Evolutionary conservation across 2,329 filamentous ascomycete genomes (phyloP).

Genomic region (Colletotrichum chlorophyti): DNA sequence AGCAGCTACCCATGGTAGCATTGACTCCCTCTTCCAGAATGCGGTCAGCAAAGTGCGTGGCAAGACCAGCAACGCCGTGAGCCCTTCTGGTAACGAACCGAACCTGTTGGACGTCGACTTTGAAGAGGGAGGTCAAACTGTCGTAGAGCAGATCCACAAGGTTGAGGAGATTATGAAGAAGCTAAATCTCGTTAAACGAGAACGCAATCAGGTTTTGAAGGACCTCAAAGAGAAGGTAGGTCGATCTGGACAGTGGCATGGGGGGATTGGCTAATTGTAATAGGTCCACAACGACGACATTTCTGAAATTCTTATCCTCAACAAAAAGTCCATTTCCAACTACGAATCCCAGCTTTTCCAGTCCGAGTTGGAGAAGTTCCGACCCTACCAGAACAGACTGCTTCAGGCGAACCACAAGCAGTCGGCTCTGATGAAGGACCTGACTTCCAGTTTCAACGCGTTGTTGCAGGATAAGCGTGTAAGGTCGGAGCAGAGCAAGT

Average conservation of each 20-base stretch:
- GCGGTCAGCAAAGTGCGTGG: conserved; percentile 81
- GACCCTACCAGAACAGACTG: conserved; percentile 88
- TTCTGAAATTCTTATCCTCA: conserved; percentile 93
- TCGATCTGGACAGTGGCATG: not conserved
- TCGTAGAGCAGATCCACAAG: conserved; percentile 85
- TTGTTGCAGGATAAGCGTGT: conserved; percentile 94
- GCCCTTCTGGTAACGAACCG: conserved; percentile 69
- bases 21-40: conserved; percentile 86
- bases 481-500: conserved; percentile 91
- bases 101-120: conserved; percentile 94
- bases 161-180: conserved; percentile 93
- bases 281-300: conserved; percentile 97
- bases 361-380: conserved; percentile 95
- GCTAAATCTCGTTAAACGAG: conserved; percentile 88
- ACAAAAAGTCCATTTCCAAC: conserved; percentile 94
- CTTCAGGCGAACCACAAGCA: conserved; percentile 97
- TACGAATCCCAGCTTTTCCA: conserved; percentile 94
- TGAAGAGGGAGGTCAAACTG: conserved; percentile 78
- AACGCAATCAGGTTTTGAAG: conserved; percentile 90
- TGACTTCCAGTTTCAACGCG: conserved; percentile 85
- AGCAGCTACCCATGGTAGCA: conserved; percentile 85
- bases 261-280: conserved; percentile 32
- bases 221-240: conserved; percentile 96
- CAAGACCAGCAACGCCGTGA: conserved; percentile 66
- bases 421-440: conserved; percentile 89